Evolutionary conservation across 2,329 filamentous ascomycete genomes (phyloP), one percentile per base, ranked within the genome.

Genomic region (Phyllosticta citrichinensis): DNA sequence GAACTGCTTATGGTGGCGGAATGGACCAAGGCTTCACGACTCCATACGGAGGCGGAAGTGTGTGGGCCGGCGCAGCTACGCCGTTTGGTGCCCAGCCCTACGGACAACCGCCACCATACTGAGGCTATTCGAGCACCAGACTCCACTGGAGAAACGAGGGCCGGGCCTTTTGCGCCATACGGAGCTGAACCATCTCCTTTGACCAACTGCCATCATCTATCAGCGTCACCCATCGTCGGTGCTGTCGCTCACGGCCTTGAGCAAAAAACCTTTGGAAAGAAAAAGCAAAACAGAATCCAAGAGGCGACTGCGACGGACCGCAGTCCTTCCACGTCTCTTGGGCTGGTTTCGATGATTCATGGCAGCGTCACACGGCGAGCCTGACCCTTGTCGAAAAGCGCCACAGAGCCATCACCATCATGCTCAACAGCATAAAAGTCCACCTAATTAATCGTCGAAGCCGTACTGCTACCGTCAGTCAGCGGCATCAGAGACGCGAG

Each of bases 21-120:
- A 81, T 82, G 52, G 82, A 85, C 62, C 74, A 73, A 47, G 88
- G 87, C 40, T 89, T 84, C 70, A 86, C 84, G 10, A 89, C 87
- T 9, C 85, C 87, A 0, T 89, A 86, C 67, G 84, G 80, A 24
- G 56, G 35, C 22, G 27, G 52, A 25, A 63, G 58, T 25, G 54
- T 57, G 19, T 61, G 60, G 60, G 60, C 55, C 33, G 60, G 60
- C 40, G 60, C 60, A 19, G 55, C 60, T 12, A 57, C 60, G 51
- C 56, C 60, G 5, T 62, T 57, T n/a, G 60, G 60, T 35, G 60
- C 60, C 2, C 59, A 61, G 14, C 59, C 59, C 8, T 61, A 61
- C 12, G 59, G 59, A n/a, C 40, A 47, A 47, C 12, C 40, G 40
- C 40, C 40, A 8, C 40, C 40, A 47, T 47, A 47, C 40, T 47